These are phyloP conservation scores for Yarrowia keelungensis DNA, from an alignment of 805 yeast genomes.

Conservation along the genomic window DNA sequence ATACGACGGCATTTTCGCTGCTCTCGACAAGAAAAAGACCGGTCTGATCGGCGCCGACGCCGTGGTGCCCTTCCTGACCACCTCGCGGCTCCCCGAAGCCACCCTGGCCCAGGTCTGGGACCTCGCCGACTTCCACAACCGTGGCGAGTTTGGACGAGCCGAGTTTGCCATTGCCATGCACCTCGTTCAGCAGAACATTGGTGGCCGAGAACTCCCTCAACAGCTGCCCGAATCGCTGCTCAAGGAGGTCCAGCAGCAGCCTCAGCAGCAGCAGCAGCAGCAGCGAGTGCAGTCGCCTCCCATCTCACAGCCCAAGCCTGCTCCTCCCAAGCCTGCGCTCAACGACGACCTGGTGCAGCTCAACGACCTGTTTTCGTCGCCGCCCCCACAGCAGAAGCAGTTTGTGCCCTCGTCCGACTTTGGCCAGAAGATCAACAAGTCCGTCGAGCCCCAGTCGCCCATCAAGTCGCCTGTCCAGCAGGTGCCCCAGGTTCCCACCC, in stretches of 20 bases:
- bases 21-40: conserved; percentile 67
- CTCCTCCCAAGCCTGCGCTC: conserved; percentile 40
- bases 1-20: conserved; percentile 78
- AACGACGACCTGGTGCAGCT: conserved; percentile 53
- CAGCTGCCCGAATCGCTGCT: conserved; percentile 73
- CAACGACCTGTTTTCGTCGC: conserved; percentile 61
- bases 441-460: conserved; percentile 36
- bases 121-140: conserved; percentile 84
- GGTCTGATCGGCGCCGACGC: conserved; percentile 77
- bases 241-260: conserved; percentile 40
- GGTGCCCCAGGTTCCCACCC: conserved; percentile 4
- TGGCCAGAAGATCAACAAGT: conserved; percentile 61
- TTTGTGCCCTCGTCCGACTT: conserved; percentile 86
- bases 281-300: conserved; percentile 24
- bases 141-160: conserved; percentile 76
- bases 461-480: conserved; percentile 41
- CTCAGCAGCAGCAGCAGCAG: conserved; percentile 22
- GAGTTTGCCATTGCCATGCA: conserved; percentile 96
- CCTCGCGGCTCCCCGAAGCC: conserved; percentile 85
- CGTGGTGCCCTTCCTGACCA: conserved; percentile 86
- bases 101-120: conserved; percentile 93
- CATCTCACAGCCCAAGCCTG: conserved; percentile 33
- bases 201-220: conserved; percentile 80
- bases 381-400: conserved; percentile 46
- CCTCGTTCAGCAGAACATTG: conserved; percentile 80